Conservation (phyloP, 2,329 filamentous ascomycete genomes). For the Epichloe typhina region DNA sequence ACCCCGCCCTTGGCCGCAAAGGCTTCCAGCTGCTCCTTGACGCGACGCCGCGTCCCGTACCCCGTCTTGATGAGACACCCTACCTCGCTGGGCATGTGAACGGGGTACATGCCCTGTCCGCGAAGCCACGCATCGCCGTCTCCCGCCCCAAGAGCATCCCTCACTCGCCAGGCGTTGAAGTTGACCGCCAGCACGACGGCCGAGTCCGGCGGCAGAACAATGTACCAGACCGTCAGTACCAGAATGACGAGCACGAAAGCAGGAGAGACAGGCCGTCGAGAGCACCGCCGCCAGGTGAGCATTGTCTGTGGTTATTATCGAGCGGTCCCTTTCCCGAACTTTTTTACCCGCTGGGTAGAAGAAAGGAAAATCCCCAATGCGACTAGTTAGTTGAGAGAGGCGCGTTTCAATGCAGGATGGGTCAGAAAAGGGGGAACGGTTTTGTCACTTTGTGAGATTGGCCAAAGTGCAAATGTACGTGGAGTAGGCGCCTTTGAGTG, state of each 20-base stretch:
- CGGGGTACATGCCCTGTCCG: slow-evolving; percentile 23
- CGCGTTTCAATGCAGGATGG: no score
- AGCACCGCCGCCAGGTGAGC: slow-evolving; percentile 15
- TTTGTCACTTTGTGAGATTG: no score
- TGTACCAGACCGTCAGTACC: slow-evolving; percentile 14
- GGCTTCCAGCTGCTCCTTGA: slow-evolving; percentile 33
- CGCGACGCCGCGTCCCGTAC: slow-evolving; percentile 37
- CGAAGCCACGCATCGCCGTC: slow-evolving; percentile 30
- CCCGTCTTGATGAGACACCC: slow-evolving; percentile 42
- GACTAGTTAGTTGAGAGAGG: no score
- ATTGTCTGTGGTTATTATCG: slow-evolving; percentile 3
- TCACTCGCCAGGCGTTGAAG: slow-evolving; percentile 21
- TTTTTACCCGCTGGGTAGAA: no score
- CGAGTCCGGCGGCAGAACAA: slow-evolving; percentile 21
- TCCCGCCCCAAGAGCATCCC: slow-evolving; percentile 17
- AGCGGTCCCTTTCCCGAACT: background rate
- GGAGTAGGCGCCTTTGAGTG: no score
- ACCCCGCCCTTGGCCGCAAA: slow-evolving; percentile 21
- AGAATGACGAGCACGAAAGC: slow-evolving; percentile 13
- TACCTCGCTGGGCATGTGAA: slow-evolving; percentile 33
- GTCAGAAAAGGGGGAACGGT: no score
- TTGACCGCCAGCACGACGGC: slow-evolving; percentile 19
- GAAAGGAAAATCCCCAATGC: no score
- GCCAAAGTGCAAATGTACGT: no score
- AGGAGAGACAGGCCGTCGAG: slow-evolving; percentile 16